phyloP scores from a whole-genome alignment of 169 alveolate genomes.

The Plasmodium chabaudi region DNA sequence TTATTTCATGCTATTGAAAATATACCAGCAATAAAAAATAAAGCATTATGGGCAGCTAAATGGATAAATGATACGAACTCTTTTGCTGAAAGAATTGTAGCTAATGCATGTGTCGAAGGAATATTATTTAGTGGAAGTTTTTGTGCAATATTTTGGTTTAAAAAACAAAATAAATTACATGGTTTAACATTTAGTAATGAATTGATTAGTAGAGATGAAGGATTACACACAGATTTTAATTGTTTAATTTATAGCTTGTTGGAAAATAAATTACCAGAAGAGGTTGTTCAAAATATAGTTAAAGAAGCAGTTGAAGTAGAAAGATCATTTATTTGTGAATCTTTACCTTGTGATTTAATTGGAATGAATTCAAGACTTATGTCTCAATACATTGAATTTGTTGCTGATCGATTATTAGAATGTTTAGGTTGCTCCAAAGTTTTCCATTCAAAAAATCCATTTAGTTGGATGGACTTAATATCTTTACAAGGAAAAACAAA shows the following conservation, averaged over 20 bases:
- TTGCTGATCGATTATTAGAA: slow-evolving; percentile 97
- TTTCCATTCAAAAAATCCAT: slow-evolving; percentile 95
- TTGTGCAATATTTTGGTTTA: slow-evolving; percentile 99
- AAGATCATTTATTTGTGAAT: slow-evolving; percentile 95
- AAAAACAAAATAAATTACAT: slow-evolving; percentile 97
- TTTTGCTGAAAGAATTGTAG: slow-evolving; percentile 97
- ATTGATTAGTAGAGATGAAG: slow-evolving; percentile 98
- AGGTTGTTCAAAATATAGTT: slow-evolving; percentile 94
- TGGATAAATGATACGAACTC: slow-evolving; percentile 96
- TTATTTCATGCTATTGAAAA: slow-evolving; percentile 96
- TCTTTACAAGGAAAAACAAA: slow-evolving; percentile 99
- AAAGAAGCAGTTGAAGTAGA: slow-evolving; percentile 98
- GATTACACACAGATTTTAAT: slow-evolving; percentile 99
- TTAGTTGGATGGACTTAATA: slow-evolving; percentile 99
- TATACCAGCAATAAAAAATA: slow-evolving; percentile 93
- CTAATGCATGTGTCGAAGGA: slow-evolving; percentile 97
- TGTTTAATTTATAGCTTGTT: slow-evolving; percentile 95
- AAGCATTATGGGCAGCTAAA: slow-evolving; percentile 98
- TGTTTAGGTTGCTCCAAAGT: slow-evolving; percentile 95
- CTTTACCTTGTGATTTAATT: slow-evolving; percentile 97
- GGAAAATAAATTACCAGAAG: slow-evolving; percentile 91
- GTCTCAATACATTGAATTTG: slow-evolving; percentile 97
- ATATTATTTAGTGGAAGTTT: slow-evolving; percentile 97
- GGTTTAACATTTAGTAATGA: slow-evolving; percentile 97
- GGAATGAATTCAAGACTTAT: slow-evolving; percentile 98